Conservation (phyloP, 345 rosid species). For the Salix suchowensis region DNA sequence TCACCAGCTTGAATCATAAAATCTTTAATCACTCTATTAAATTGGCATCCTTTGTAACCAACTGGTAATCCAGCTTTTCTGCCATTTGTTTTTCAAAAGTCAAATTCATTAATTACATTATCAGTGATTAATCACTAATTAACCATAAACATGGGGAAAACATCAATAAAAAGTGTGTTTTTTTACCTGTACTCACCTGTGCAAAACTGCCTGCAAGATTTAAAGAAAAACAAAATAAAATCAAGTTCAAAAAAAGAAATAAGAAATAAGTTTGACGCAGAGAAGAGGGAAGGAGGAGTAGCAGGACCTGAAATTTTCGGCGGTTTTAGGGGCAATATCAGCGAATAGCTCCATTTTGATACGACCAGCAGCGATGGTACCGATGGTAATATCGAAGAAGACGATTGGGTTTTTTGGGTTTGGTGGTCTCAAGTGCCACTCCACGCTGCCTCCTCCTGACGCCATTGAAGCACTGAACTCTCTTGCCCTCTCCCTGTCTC, state of each 20-base stretch:
- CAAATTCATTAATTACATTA: neutral
- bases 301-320: slow-evolving; percentile 81
- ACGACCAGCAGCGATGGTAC: slow-evolving; percentile 86
- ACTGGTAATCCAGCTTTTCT: slow-evolving; percentile 90
- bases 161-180: neutral
- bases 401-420: slow-evolving; percentile 96
- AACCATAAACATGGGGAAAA: neutral
- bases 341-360: slow-evolving; percentile 99
- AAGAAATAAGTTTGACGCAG: neutral
- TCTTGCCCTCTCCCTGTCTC: neutral
- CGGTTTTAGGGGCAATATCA: slow-evolving; percentile 81
- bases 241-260: neutral
- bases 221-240: neutral
- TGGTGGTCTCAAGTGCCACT: slow-evolving; percentile 92
- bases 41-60: slow-evolving; percentile 89
- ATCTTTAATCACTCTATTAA: slow-evolving; percentile 92
- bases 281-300: neutral
- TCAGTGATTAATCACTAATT: neutral
- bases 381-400: slow-evolving; percentile 89
- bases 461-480: slow-evolving; percentile 32
- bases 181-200: slow-evolving; percentile 83
- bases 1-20: slow-evolving; percentile 99
- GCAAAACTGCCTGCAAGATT: slow-evolving; percentile 77
- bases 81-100: slow-evolving; percentile 20
- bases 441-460: slow-evolving; percentile 57